Evolutionary conservation across 306 rosid genomes (phyloP).

Genomic region (Lotus japonicus): DNA sequence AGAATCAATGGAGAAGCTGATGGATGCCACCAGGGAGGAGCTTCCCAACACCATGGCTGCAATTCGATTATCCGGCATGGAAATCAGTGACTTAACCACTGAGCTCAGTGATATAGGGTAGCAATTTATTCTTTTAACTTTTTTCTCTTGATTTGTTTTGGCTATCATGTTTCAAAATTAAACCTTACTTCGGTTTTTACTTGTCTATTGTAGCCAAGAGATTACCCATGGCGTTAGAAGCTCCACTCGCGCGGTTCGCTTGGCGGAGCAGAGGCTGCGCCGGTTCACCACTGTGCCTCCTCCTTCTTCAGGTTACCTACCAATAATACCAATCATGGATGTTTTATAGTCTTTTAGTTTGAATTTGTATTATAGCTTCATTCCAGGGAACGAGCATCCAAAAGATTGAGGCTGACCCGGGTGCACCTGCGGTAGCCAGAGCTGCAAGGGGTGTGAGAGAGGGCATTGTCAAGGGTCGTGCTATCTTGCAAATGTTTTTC

Average conservation of each 20-base stretch:
- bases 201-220: conserved; percentile 57
- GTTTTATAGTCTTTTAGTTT: not conserved
- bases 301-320: conserved; percentile 50
- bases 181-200: not conserved
- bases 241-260: conserved; percentile 67
- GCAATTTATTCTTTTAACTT: not conserved
- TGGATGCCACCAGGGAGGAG: conserved; percentile 86
- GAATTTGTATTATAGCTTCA: conserved; percentile 37
- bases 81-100: conserved; percentile 80
- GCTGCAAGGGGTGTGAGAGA: conserved; percentile 53
- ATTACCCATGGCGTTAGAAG: conserved; percentile 81
- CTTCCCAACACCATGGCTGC: conserved; percentile 91
- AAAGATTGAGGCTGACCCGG: conserved; percentile 29
- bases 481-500: conserved; percentile 55
- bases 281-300: conserved; percentile 49
- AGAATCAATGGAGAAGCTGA: conserved; percentile 79
- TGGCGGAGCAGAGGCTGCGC: conserved; percentile 69
- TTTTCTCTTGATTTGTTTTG: not conserved
- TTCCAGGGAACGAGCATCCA: conserved; percentile 49
- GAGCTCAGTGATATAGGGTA: conserved; percentile 88
- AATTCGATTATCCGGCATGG: conserved; percentile 89
- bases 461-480: conserved; percentile 70
- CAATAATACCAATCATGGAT: not conserved
- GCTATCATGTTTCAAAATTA: not conserved
- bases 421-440: conserved; percentile 55